A percentile compares a stretch with the other conserved stretches of the same genome.
phyloP scores from a whole-genome alignment of 148 eudicot species.

The Linanthus parryae region DNA sequence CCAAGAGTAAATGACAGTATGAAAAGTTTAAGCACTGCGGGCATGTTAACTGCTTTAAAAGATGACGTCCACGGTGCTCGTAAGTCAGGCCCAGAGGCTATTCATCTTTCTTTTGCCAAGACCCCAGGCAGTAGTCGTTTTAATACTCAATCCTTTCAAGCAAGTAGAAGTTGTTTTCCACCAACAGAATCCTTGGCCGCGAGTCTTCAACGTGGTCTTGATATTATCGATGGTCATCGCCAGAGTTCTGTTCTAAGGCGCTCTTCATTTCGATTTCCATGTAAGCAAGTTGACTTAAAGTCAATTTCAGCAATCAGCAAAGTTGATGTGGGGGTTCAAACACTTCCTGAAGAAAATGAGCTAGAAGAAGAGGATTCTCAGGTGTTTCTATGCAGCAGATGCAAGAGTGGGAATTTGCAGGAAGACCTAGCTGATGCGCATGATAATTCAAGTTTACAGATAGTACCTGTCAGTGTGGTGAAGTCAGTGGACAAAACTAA shows the following conservation, averaged over 20 bases:
- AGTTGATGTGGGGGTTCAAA: slow-evolving; percentile 86
- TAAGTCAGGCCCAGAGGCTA: slow-evolving; percentile 19
- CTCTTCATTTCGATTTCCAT: slow-evolving; percentile 69
- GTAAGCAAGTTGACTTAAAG: slow-evolving; percentile 52
- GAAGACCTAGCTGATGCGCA: slow-evolving; percentile 32
- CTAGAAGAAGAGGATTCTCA: slow-evolving; percentile 25
- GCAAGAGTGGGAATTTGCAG: slow-evolving; percentile 37
- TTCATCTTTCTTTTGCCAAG: slow-evolving; percentile 29
- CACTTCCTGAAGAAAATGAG: slow-evolving; percentile 33
- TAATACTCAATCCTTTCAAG: slow-evolving; percentile 26
- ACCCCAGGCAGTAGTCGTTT: slow-evolving; percentile 32
- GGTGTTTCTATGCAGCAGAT: slow-evolving; percentile 45
- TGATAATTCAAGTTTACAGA: slow-evolving; percentile 52
- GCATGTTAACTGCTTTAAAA: slow-evolving; percentile 47
- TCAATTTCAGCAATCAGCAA: slow-evolving; percentile 41
- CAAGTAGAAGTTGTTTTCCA: slow-evolving; percentile 29
- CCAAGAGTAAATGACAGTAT: slow-evolving; percentile 59
- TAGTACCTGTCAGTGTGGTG: slow-evolving; percentile 58
- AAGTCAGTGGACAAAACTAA: slow-evolving; percentile 44
- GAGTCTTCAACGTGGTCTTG: slow-evolving; percentile 83
- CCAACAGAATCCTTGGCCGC: slow-evolving; percentile 67
- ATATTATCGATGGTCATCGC: slow-evolving; percentile 51
- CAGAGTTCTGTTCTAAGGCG: slow-evolving; percentile 61
- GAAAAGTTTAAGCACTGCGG: slow-evolving; percentile 70
- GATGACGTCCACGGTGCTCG: slow-evolving; percentile 19